phyloP scores from a whole-genome alignment of 1,139 yeast genomes.

The Yamadazyma sp. region DNA sequence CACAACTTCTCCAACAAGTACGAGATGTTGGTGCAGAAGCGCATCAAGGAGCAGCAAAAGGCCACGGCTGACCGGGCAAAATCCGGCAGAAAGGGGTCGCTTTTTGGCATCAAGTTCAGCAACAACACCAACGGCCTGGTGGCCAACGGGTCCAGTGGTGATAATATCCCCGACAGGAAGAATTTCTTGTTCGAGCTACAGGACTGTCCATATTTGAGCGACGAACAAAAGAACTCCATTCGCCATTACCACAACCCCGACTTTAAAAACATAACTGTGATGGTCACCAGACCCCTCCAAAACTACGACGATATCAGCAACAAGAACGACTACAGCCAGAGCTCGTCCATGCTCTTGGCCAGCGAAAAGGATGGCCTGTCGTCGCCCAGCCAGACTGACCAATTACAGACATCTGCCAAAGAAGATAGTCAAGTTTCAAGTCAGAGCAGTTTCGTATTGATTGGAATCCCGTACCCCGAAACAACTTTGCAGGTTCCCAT shows the following conservation, averaged over 20 bases:
- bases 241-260: slow-evolving; percentile 25
- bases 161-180: slow-evolving; percentile 18
- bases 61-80: slow-evolving; percentile 28
- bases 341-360: slow-evolving; percentile 32
- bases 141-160: slow-evolving; percentile 5
- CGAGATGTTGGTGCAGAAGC: slow-evolving; percentile 40
- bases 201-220: slow-evolving; percentile 34
- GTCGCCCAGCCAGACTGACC: slow-evolving; percentile 5
- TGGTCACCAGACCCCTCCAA: slow-evolving; percentile 39
- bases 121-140: slow-evolving; percentile 8
- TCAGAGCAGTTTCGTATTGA: slow-evolving; percentile 35
- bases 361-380: slow-evolving; percentile 5
- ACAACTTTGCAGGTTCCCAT: slow-evolving; percentile 33
- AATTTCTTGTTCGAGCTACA: slow-evolving; percentile 30
- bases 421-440: slow-evolving; percentile 28
- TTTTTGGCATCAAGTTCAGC: slow-evolving; percentile 43
- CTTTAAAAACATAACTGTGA: slow-evolving; percentile 33
- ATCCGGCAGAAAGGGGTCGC: slow-evolving; percentile 35
- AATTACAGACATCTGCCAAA: slow-evolving; percentile 8
- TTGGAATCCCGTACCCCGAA: slow-evolving; percentile 49
- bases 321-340: slow-evolving; percentile 34
- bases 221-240: slow-evolving; percentile 36
- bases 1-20: slow-evolving; percentile 49
- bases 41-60: slow-evolving; percentile 37
- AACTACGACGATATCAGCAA: slow-evolving; percentile 9